Percentiles rank a stretch among this genome's conserved stretches.
Conservation (phyloP, 1,284 basidiomycete species). For the Garcileccinum viscosum region DNA sequence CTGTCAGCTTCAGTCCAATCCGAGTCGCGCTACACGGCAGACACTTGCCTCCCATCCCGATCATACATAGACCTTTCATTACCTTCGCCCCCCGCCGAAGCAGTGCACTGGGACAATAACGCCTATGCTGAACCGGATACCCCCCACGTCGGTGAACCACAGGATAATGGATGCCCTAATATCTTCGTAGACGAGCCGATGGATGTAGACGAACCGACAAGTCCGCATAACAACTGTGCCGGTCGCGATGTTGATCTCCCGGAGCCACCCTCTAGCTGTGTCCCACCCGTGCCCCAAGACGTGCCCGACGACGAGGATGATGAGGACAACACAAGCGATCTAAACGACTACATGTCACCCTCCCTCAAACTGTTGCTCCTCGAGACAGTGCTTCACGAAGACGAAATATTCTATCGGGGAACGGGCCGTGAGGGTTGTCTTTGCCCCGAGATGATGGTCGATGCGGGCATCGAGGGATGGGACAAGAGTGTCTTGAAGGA, state of each 20-base stretch:
- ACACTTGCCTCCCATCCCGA: not conserved
- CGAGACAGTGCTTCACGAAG: not conserved
- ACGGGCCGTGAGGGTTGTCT: conserved; percentile 18
- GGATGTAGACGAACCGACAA: not conserved
- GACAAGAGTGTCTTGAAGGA: not conserved
- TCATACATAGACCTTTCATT: not conserved
- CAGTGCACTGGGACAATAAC: not conserved
- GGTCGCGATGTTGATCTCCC: not conserved
- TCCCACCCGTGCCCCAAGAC: not conserved
- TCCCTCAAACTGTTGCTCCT: not conserved
- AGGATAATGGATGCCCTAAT: not conserved
- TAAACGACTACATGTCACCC: not conserved
- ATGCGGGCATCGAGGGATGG: conserved; percentile 14
- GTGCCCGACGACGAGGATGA: not conserved
- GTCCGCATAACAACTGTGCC: not conserved
- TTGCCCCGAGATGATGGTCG: conserved; percentile 22
- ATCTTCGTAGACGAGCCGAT: not conserved
- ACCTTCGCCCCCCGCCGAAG: not conserved
- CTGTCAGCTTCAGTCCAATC: not conserved
- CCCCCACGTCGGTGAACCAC: not conserved
- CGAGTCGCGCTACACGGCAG: not conserved
- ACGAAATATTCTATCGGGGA: not conserved
- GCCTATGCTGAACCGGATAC: not conserved
- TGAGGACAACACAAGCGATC: not conserved
- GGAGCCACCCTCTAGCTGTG: not conserved